phyloP scores from a whole-genome alignment of 2,329 filamentous ascomycete genomes.

The Phaeosphaeriaceae sp. region DNA sequence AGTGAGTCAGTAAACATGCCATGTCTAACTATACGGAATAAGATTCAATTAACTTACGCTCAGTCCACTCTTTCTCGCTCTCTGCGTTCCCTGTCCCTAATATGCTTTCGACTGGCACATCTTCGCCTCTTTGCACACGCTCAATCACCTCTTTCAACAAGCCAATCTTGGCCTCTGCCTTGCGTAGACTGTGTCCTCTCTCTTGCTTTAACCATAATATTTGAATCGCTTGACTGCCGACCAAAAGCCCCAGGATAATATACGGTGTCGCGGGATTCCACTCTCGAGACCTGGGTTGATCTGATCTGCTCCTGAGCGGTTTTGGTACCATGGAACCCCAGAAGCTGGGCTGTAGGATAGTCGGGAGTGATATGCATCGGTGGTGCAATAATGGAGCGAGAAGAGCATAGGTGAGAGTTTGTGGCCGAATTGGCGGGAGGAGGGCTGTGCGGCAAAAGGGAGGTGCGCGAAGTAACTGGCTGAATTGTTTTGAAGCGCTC shows the following conservation, averaged over 20 bases:
- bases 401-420: slow-evolving; percentile 30
- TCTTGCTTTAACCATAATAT: slow-evolving; percentile 83
- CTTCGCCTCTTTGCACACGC: slow-evolving; percentile 40
- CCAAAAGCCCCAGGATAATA: slow-evolving; percentile 72
- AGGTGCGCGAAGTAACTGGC: slow-evolving; percentile 37
- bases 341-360: slow-evolving; percentile 45
- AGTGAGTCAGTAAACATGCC: slow-evolving; percentile 18
- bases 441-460: slow-evolving; percentile 26
- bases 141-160: slow-evolving; percentile 76
- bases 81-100: slow-evolving; percentile 78
- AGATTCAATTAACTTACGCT: slow-evolving; percentile 62
- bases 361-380: slow-evolving; percentile 39
- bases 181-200: slow-evolving; percentile 72
- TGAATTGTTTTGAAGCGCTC: slow-evolving; percentile 32
- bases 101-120: slow-evolving; percentile 75
- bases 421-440: slow-evolving; percentile 20
- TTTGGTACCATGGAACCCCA: slow-evolving; percentile 49
- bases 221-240: slow-evolving; percentile 95
- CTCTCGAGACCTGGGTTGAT: slow-evolving; percentile 40
- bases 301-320: slow-evolving; percentile 21
- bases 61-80: slow-evolving; percentile 86
- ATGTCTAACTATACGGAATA: neutral
- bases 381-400: slow-evolving; percentile 24
- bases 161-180: slow-evolving; percentile 79
- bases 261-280: slow-evolving; percentile 69